Percentiles rank a stretch among this genome's conserved stretches.
Conservation (phyloP, 371 early-diverging fungal genomes). For the Mortierella sp. region DNA sequence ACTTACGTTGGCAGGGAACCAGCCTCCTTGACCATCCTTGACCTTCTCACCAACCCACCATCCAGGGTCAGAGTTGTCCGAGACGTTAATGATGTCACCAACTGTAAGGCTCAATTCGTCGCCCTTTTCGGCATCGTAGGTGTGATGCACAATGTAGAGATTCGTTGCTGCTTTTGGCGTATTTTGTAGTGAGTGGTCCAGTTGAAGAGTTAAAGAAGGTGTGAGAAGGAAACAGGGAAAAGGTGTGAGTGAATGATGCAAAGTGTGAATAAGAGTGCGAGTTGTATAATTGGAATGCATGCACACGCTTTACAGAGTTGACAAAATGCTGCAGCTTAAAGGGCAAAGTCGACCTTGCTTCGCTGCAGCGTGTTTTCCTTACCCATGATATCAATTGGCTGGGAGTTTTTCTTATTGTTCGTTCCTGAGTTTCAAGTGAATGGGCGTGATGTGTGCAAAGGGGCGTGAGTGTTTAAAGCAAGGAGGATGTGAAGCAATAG, state of each 20-base stretch:
- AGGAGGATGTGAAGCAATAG: background rate
- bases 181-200: background rate
- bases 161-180: background rate
- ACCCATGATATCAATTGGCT: background rate
- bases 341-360: background rate
- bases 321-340: background rate
- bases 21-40: conserved; percentile 69
- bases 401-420: background rate
- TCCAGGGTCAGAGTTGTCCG: conserved; percentile 66
- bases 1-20: conserved; percentile 83
- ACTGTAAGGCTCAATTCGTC: conserved; percentile 75
- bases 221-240: background rate
- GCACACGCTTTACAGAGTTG: background rate
- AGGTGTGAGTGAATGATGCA: background rate
- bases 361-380: background rate
- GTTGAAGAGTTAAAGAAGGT: background rate
- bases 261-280: background rate
- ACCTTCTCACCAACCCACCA: conserved; percentile 81
- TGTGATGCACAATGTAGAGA: conserved; percentile 43
- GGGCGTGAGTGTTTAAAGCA: background rate
- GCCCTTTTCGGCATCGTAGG: conserved; percentile 54
- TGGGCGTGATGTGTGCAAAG: background rate
- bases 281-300: background rate
- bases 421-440: background rate
- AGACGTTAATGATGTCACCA: conserved; percentile 70